Evolutionary conservation across 768 basidiomycete genomes (phyloP), one percentile per base, ranked within the genome.

Genomic region (Austroboletus eburneus): DNA sequence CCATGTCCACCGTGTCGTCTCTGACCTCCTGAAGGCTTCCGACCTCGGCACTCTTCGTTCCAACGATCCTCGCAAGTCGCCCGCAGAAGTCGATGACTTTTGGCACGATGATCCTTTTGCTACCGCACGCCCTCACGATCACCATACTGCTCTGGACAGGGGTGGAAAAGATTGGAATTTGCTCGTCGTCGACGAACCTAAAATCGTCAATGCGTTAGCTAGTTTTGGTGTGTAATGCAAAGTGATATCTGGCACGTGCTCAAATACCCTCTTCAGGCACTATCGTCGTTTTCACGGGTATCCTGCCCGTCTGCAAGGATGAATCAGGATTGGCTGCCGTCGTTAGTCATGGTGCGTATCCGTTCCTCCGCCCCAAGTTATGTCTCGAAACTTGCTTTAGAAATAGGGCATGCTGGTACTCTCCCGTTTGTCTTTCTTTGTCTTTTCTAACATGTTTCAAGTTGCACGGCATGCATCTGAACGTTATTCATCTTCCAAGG

Each of bases 251-350:
- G 13, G 35, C 18, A 13, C 40, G 12, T 5, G 36, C 27, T 24
- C 21, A n/a, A n/a, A n/a, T n/a, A n/a, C 29, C 25, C 22, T 32
- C 50, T 36, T 9, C 23, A 81, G 87, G 85, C 1, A 75, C 83
- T 41, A 83, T 96, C 43, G 76, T 92, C 25, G 87, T 97, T 9
- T 95, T 89, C 59, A 92, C 91, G 0, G 93, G 93, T 0, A 90
- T 96, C 29, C 64, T 96, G 4, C 89, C 87, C 0, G 68, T 93
- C 6, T 83, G 82, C 38, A 71, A 69, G 50, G 82, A 91, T 51
- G 89, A 92, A 54, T 77, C 86, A 56, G 91, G 90, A 0, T 69
- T 97, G 0, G 89, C 93, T 1, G 83, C 84, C 16, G 84, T 96
- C 2, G 67, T 97, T 3, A 80, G 87, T 1, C 93, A 96, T 63